Base-by-base conservation (phyloP, 768 basidiomycete genomes). In the Psilocybe tampanensis region DNA sequence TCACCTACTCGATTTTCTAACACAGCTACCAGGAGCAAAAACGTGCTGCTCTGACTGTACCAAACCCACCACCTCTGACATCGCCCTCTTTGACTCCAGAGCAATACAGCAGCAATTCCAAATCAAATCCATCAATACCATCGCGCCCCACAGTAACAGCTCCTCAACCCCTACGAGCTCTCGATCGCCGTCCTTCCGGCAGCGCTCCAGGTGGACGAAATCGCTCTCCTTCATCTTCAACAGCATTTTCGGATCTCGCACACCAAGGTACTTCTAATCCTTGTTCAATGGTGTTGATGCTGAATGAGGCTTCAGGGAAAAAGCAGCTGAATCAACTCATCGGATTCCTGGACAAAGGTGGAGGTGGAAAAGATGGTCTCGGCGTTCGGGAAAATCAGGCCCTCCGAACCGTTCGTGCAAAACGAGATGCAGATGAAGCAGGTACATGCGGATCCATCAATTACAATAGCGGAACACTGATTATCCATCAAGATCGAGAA, bases 371-470 rank as follows among this genome's bases (percentile, higher is more conserved):
- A 62, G 89, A 90, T 58, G 72, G 76, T 11, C 66, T 83, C 47
- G 83, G 83, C 26, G 80, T 81, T 12, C 80, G 86, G 32, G 83
- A 88, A 65, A 89, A 80, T 56, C 78, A 77, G 52, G 88, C 93
- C 1, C 74, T 95, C 58, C 84, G 88, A 50, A 82, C 86, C 22
- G 90, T 93, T 17, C 86, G 89, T 39, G 86, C 90, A 21, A 95
- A 94, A 73, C 80, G 95, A 47, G 94, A 97, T 62, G 88, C 90
- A 4, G 94, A 96, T 33, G 94, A 96, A 70, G 94, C 94, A 56
- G 91, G 93, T 90, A 56, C 60, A 80, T 54, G 29, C 29, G 4
- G 29, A 22, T 26, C 17, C 47, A 39, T 18, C 12, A 44, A 17
- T 44, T 24, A 13, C 36, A 13, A 43, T 59, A 13, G 9, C 29